Percentiles rank a stretch among this genome's conserved stretches.
These are phyloP conservation scores for Camellia japonica DNA, from an alignment of 148 eudicot species.

Conservation along the genomic window DNA sequence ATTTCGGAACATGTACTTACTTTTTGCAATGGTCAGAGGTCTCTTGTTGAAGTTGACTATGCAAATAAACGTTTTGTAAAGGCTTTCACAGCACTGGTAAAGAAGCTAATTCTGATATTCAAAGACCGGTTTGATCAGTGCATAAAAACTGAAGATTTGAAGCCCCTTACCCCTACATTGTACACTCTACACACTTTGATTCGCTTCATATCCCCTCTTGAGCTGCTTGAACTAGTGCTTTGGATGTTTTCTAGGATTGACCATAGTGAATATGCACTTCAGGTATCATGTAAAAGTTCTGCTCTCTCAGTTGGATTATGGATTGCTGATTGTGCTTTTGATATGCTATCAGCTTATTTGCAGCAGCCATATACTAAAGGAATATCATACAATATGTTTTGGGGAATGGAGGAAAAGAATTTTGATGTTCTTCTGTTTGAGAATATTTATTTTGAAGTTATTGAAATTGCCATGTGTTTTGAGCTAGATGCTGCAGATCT, in stretches of 20 bases:
- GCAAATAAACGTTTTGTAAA: slow-evolving; percentile 33
- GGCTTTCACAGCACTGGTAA: slow-evolving; percentile 36
- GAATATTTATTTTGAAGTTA: slow-evolving; percentile 49
- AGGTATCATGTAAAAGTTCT: slow-evolving; percentile 32
- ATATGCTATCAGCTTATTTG: slow-evolving; percentile 38
- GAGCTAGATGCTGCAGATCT: slow-evolving; percentile 55
- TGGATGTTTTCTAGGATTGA: slow-evolving; percentile 59
- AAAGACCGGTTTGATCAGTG: slow-evolving; percentile 50
- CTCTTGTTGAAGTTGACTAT: slow-evolving; percentile 22
- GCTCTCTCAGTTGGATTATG: slow-evolving; percentile 53
- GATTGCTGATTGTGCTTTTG: slow-evolving; percentile 64
- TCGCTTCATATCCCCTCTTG: slow-evolving; percentile 64
- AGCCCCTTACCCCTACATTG: slow-evolving; percentile 51
- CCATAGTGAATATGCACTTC: slow-evolving; percentile 22
- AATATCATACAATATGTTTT: slow-evolving; percentile 23
- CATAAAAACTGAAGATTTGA: slow-evolving; percentile 33
- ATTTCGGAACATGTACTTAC: slow-evolving; percentile 42
- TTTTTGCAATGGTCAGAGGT: slow-evolving; percentile 23
- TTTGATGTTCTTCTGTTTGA: slow-evolving; percentile 51
- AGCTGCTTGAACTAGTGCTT: slow-evolving; percentile 66
- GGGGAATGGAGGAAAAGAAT: slow-evolving; percentile 27
- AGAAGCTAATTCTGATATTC: slow-evolving; percentile 41
- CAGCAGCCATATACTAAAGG: slow-evolving; percentile 28
- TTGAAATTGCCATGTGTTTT: slow-evolving; percentile 39
- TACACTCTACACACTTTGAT: slow-evolving; percentile 51